Evolutionary conservation across 129 eudicot genomes (phyloP), one percentile per base, ranked within the genome.

Genomic region (Escallonia herrerae): DNA sequence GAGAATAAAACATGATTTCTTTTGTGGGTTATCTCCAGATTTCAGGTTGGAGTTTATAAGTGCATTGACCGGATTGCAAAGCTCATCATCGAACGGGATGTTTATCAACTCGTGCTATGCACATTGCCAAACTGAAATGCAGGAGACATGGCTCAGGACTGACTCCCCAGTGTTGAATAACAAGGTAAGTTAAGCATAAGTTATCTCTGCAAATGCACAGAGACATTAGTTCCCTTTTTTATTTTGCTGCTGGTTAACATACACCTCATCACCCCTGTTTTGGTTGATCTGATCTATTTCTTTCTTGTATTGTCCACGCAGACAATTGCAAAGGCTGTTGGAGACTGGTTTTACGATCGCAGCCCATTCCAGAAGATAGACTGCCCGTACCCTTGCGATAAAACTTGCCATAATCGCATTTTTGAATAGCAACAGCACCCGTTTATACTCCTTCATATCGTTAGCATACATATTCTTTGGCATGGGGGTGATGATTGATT

Each of bases 71-170:
- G 81, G 78, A 61, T 61, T 82, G 41, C 72, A 78, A 33, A 56
- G 75, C 39, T 81, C 87, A 53, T 8, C 78, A 53, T 76, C 95
- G 15, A 82, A 78, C 76, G 99, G 99, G 54, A 52, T 79, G 79
- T 94, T 83, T 59, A 78, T 94, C 56, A 89, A 94, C 70, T 86
- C 96, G 13, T 94, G 99, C 86, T 94, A 83, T 72, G 86, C 95
- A 52, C 99, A 94, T 65, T 86, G 96, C 81, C 99, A 94, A 84
- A 86, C 96, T 11, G 96, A 80, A 76, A 78, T 80, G 73, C 96
- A 89, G 65, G 99, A 83, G 77, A 94, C 99, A 41, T 94, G 99
- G 99, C 64, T 86, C n/a, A 74, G 81, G 63, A 64, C 15, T 13
- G 83, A 82, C 71, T 94, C 99, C 10, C 99, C 99, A 38, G 53